Percentiles rank a stretch among this genome's conserved stretches.
These are phyloP conservation scores for Isochrysis galbana DNA, from an alignment of 78 protist genomes.

Conservation along the genomic window DNA sequence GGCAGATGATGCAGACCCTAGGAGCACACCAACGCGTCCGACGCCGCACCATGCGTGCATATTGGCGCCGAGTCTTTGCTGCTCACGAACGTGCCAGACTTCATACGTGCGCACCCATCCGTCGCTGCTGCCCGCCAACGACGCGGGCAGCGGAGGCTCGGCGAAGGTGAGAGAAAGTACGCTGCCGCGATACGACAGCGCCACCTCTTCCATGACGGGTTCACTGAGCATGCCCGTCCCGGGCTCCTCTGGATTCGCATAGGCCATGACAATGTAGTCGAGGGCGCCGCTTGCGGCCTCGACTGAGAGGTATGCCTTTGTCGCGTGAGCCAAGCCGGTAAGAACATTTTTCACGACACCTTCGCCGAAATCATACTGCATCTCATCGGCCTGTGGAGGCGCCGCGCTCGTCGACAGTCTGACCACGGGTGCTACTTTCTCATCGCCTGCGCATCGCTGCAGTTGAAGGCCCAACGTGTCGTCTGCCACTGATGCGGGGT, in stretches of 20 bases:
- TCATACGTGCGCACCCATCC: too few relatives aligned
- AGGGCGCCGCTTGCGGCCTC: not conserved
- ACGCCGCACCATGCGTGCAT: too few relatives aligned
- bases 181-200: not conserved
- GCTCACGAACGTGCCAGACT: too few relatives aligned
- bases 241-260: not conserved
- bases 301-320: not conserved
- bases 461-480: not conserved
- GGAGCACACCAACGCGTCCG: too few relatives aligned
- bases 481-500: not conserved
- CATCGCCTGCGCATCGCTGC: not conserved
- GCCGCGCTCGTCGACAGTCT: not conserved
- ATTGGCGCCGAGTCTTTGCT: too few relatives aligned
- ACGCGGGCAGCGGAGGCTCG: not conserved
- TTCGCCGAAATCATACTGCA: too few relatives aligned
- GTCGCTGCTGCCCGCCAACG: too few relatives aligned
- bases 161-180: not conserved
- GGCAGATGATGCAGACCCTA: too few relatives aligned
- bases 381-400: too few relatives aligned
- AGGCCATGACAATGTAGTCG: not conserved
- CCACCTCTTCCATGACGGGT: not conserved
- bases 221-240: not conserved
- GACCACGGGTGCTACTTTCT: not conserved
- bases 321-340: not conserved
- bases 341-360: not conserved